Evolutionary conservation across 2,329 filamentous ascomycete genomes (phyloP).

Genomic region (Colletotrichum salicis): DNA sequence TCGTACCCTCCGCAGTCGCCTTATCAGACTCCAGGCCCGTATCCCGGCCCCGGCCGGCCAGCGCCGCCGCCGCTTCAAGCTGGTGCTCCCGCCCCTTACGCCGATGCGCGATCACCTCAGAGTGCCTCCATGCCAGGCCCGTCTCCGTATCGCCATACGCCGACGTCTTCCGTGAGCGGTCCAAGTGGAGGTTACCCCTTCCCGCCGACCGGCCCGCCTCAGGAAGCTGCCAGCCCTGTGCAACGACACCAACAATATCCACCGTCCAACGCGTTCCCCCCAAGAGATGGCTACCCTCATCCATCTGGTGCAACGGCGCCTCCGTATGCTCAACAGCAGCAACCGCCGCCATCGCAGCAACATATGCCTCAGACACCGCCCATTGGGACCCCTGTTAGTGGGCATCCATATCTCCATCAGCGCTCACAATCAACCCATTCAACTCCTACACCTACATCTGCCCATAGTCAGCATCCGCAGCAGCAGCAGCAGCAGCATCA

Average conservation of each 20-base stretch:
- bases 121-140: slow-evolving; percentile 54
- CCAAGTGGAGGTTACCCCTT: slow-evolving; percentile 61
- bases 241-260: slow-evolving; percentile 63
- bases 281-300: slow-evolving; percentile 59
- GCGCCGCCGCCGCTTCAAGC: slow-evolving; percentile 59
- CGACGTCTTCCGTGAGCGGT: slow-evolving; percentile 55
- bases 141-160: slow-evolving; percentile 62
- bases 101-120: slow-evolving; percentile 63
- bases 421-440: slow-evolving; percentile 69
- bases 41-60: slow-evolving; percentile 53
- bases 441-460: slow-evolving; percentile 69
- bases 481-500: slow-evolving; percentile 55
- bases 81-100: slow-evolving; percentile 47
- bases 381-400: slow-evolving; percentile 51
- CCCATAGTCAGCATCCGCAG: slow-evolving; percentile 68
- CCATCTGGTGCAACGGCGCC: slow-evolving; percentile 47
- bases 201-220: slow-evolving; percentile 54
- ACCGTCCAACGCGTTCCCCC: slow-evolving; percentile 54
- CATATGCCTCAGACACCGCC: slow-evolving; percentile 57
- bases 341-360: slow-evolving; percentile 44
- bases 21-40: slow-evolving; percentile 53
- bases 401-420: slow-evolving; percentile 51
- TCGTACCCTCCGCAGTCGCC: slow-evolving; percentile 52
- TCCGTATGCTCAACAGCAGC: slow-evolving; percentile 45
- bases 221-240: slow-evolving; percentile 59